Percentiles rank a stretch among this genome's conserved stretches.
Conservation (phyloP, 305 asterid species). For the Solanum hybrid region DNA sequence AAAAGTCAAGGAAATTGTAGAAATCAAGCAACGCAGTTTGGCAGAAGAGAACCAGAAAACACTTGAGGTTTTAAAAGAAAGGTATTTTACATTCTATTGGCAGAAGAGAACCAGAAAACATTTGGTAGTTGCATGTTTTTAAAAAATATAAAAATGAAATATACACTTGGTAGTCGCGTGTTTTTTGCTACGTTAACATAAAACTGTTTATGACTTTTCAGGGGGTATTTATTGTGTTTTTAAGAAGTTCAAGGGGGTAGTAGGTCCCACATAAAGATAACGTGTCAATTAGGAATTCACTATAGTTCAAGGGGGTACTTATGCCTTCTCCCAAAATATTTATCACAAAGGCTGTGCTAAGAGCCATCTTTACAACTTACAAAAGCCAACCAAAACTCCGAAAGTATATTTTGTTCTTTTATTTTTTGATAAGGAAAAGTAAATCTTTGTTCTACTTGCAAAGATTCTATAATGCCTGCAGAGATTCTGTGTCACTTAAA, state of each 20-base stretch:
- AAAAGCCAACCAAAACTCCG: neutral
- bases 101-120: neutral
- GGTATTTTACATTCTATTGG: constrained; percentile 31
- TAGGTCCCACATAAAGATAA: neutral
- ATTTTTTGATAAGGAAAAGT: neutral
- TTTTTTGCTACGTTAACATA: neutral
- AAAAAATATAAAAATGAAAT: neutral
- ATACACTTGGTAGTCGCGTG: neutral
- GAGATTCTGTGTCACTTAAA: neutral
- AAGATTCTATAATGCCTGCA: neutral
- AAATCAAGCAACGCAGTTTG: constrained; percentile 94
- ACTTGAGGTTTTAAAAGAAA: constrained; percentile 86
- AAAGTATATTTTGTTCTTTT: neutral
- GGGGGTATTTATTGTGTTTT: neutral
- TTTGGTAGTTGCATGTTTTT: neutral
- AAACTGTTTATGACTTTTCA: neutral
- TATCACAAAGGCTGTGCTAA: neutral
- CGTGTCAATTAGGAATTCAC: neutral
- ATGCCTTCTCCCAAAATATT: neutral
- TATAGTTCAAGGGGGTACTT: neutral
- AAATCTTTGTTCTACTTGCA: neutral
- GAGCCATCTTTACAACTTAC: neutral
- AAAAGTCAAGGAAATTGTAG: constrained; percentile 93
- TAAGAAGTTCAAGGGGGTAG: neutral
- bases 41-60: constrained; percentile 99